Percentiles rank a stretch among this genome's conserved stretches.
Evolutionary conservation across 257 asterid species (phyloP).

Genomic region (Nemophila menziesii): DNA sequence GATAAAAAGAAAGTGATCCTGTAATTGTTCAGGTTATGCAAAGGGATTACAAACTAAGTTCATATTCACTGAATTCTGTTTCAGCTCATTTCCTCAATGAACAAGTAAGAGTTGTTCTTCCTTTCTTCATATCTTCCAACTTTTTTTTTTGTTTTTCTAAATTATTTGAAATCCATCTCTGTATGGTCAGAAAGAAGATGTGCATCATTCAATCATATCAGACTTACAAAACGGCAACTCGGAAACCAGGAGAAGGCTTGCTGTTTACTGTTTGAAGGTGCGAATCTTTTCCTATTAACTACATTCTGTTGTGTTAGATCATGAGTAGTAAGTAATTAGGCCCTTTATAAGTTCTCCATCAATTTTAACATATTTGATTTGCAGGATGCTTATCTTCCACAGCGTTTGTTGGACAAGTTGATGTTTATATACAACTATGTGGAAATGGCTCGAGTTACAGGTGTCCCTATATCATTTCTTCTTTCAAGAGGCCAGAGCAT

Average conservation of each 20-base stretch:
- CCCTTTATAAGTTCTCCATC: too few species aligned
- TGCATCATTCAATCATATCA: conserved; percentile 93
- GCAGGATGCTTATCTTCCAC: conserved; percentile 99
- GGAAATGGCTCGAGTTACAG: conserved; percentile 99
- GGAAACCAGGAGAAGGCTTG: conserved; percentile 94
- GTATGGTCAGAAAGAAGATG: conserved; percentile 84
- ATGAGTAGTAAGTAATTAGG: background rate
- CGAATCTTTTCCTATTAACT: background rate
- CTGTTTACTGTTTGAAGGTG: conserved; percentile 95
- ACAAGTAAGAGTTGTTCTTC: conserved; percentile 45
- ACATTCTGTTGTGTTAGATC: background rate
- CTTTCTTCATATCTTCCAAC: background rate
- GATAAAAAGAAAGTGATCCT: background rate
- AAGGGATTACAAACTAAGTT: conserved; percentile 89
- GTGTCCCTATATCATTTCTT: conserved; percentile 94
- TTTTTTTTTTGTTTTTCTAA: background rate
- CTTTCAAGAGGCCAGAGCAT: conserved; percentile 98
- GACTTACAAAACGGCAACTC: conserved; percentile 96
- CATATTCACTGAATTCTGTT: conserved; percentile 90
- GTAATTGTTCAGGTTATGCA: conserved; percentile 55
- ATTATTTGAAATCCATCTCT: conserved; percentile 2
- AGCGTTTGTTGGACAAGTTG: conserved; percentile 91
- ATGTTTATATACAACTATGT: conserved; percentile 89
- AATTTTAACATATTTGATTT: conserved; percentile 5
- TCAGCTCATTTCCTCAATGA: conserved; percentile 96